Evolutionary conservation across 2,329 filamentous ascomycete species (phyloP).

Genomic region (Fusarium sp.): DNA sequence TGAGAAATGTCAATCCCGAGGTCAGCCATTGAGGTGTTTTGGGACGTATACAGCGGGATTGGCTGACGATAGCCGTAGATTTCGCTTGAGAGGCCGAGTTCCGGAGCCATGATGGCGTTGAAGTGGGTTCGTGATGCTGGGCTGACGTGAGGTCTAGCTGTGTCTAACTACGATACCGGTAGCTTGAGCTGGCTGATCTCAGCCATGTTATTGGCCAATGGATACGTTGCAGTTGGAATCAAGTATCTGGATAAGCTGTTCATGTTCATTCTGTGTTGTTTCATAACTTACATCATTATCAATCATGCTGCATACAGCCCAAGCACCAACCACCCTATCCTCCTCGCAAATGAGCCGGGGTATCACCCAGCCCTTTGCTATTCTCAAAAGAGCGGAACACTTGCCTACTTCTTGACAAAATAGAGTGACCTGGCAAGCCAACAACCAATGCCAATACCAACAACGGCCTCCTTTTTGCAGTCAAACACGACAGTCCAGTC

Average conservation of each 20-base stretch:
- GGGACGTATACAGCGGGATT: neutral
- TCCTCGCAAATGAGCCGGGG: neutral
- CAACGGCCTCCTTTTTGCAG: neutral
- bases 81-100: neutral
- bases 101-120: neutral
- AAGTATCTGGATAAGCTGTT: neutral
- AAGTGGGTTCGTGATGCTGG: neutral
- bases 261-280: neutral
- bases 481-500: slow-evolving; percentile 31
- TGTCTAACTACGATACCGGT: neutral
- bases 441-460: slow-evolving; percentile 19
- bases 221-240: no score
- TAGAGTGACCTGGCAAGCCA: slow-evolving; percentile 27
- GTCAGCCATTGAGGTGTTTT: neutral
- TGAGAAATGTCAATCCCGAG: neutral
- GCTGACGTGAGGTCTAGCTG: neutral
- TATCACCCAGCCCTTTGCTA: neutral
- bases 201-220: neutral
- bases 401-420: slow-evolving; percentile 15
- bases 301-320: neutral
- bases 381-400: neutral
- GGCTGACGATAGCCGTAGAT: neutral
- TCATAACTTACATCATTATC: neutral
- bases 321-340: neutral
- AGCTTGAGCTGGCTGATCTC: neutral